Evolutionary conservation across 73 alveolate genomes (phyloP), one percentile per base, ranked within the genome.

Genomic region (Durusdinium trenchii): DNA sequence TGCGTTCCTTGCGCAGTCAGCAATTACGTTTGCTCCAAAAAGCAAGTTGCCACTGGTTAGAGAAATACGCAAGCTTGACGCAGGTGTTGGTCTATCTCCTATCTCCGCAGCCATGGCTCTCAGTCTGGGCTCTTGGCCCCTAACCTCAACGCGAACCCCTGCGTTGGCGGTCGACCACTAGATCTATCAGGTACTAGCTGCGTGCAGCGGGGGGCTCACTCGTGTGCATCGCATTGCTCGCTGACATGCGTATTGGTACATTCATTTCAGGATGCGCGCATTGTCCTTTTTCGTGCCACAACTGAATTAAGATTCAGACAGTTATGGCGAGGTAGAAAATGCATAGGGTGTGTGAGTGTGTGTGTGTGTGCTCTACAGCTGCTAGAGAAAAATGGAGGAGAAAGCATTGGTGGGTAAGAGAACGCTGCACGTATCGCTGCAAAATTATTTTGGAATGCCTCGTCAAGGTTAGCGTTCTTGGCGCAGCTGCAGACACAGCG

Each of bases 61-160:
- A n/a, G n/a, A n/a, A n/a, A n/a, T n/a, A n/a, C n/a, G n/a, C n/a
- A n/a, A n/a, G n/a, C n/a, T n/a, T n/a, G n/a, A n/a, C n/a, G n/a
- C n/a, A n/a, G n/a, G n/a, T n/a, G n/a, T n/a, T n/a, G n/a, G n/a
- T n/a, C n/a, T n/a, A n/a, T n/a, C n/a, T n/a, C n/a, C n/a, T n/a
- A n/a, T 12, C 47, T 4, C 47, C 93, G 93, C 93, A 83, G 94
- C 94, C 94, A 48, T 83, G 51, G 94, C 94, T 83, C 75, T 28
- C 64, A 32, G 69, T 45, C 45, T 0, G 69, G 30, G 28, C n/a
- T n/a, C n/a, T n/a, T n/a, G 60, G 61, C 57, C 18, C 87, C 20
- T 14, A 30, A 28, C 97, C 89, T 91, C 87, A 62, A 69, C 76
- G 97, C 97, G 35, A 91, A 91, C 81, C 97, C 89, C 97, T 32